Percentiles rank a stretch among this genome's conserved stretches.
These are phyloP conservation scores for Candolleomyces efflorescens DNA, from an alignment of 768 basidiomycete genomes.

Conservation along the genomic window DNA sequence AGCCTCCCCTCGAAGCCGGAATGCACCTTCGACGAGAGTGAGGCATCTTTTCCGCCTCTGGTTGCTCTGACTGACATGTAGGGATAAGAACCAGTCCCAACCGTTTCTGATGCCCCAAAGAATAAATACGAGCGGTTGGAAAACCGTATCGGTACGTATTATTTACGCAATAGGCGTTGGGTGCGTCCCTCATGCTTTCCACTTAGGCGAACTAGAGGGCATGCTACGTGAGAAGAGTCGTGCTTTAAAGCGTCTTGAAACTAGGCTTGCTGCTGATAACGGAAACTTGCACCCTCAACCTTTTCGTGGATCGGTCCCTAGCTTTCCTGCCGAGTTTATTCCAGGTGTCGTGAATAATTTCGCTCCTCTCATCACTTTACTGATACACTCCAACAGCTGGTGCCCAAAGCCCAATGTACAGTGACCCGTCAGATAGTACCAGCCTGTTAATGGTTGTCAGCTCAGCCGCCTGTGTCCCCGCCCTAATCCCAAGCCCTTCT, in stretches of 20 bases:
- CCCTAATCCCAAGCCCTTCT: background rate
- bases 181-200: background rate
- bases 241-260: constrained; percentile 8
- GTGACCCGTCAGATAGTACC: background rate
- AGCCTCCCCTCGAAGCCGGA: constrained; percentile 53
- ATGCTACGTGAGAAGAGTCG: constrained; percentile 57
- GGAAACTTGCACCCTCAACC: background rate
- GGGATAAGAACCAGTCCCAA: constrained; percentile 34
- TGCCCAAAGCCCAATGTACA: background rate
- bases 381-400: background rate
- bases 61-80: constrained; percentile 2
- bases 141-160: constrained; percentile 57
- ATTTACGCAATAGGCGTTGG: background rate
- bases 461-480: background rate
- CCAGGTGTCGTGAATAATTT: background rate
- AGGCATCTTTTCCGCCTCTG: background rate
- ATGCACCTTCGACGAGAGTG: constrained; percentile 71
- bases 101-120: constrained; percentile 47
- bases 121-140: constrained; percentile 63
- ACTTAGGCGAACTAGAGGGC: constrained; percentile 61
- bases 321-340: background rate
- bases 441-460: background rate
- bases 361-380: background rate
- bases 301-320: background rate
- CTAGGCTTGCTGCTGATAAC: background rate